phyloP scores from a whole-genome alignment of 768 basidiomycete genomes.

The Wakefieldia striispora region DNA sequence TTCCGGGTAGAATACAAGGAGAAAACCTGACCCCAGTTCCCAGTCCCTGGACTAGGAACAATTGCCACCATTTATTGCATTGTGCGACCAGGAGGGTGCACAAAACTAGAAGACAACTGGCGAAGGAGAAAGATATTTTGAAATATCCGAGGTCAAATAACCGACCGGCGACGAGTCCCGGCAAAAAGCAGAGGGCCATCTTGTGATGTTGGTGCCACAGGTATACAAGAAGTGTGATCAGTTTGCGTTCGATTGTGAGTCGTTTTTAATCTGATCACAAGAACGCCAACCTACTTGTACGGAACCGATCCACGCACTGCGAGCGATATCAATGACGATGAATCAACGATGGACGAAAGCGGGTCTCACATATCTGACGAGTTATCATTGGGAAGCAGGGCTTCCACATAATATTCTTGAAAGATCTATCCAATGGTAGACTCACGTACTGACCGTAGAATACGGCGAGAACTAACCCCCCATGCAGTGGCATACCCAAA shows the following conservation, averaged over 20 bases:
- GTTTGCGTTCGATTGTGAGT: neutral
- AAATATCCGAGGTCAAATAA: constrained; percentile 75
- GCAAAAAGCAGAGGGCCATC: constrained; percentile 63
- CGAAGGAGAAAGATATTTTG: constrained; percentile 45
- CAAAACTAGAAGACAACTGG: constrained; percentile 49
- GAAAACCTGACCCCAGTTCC: constrained; percentile 52
- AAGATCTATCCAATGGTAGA: constrained; percentile 47
- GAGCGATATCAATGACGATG: neutral
- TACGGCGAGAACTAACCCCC: constrained; percentile 51
- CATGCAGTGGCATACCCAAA: constrained; percentile 74
- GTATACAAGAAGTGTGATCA: neutral
- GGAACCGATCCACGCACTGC: constrained; percentile 79
- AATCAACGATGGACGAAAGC: neutral
- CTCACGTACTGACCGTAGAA: neutral
- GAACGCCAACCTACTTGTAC: constrained; percentile 46
- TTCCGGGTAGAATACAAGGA: too few relatives aligned
- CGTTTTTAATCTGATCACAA: neutral
- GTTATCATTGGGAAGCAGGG: constrained; percentile 44
- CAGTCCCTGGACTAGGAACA: constrained; percentile 72
- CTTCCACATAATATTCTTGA: constrained; percentile 67
- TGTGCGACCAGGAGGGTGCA: constrained; percentile 67
- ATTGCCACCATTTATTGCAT: constrained; percentile 76
- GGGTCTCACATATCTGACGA: constrained; percentile 60
- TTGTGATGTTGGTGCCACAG: constrained; percentile 21
- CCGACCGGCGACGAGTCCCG: constrained; percentile 61